Evolutionary conservation across 495 filamentous ascomycete species (phyloP).

Genomic region (Neurospora tetraspora): DNA sequence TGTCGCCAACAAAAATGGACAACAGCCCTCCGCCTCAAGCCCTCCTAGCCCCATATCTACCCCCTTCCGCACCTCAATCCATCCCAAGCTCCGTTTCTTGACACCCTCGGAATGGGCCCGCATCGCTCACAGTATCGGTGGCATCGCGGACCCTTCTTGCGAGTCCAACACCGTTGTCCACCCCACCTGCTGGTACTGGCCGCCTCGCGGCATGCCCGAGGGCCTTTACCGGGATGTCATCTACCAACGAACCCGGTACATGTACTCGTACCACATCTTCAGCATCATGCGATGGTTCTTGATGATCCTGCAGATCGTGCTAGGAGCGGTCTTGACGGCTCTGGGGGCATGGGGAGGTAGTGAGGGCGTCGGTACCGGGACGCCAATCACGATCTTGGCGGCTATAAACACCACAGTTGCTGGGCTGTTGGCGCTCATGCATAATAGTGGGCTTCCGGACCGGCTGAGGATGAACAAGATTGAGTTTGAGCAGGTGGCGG

Average conservation of each 20-base stretch:
- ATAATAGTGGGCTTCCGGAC: conserved; percentile 42
- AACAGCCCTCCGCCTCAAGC: not conserved
- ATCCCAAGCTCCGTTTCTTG: conserved; percentile 20
- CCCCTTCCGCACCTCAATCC: not conserved
- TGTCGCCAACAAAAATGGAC: not conserved
- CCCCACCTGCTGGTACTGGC: conserved; percentile 32
- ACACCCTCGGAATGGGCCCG: conserved; percentile 34
- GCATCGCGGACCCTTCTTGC: conserved; percentile 25
- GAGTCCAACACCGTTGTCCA: conserved; percentile 33
- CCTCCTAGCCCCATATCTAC: not conserved
- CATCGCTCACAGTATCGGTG: conserved; percentile 34
- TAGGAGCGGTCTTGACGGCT: conserved; percentile 35
- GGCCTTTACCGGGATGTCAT: conserved; percentile 36
- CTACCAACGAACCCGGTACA: conserved; percentile 30
- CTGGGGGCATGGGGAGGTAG: conserved; percentile 25
- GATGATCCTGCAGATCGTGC: conserved; percentile 33
- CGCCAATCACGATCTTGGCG: conserved; percentile 34
- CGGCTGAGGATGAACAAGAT: conserved; percentile 35
- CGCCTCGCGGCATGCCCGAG: conserved; percentile 33
- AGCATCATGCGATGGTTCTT: conserved; percentile 28
- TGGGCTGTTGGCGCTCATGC: conserved; percentile 38
- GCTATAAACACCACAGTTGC: conserved; percentile 39
- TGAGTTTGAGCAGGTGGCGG: conserved; percentile 36
- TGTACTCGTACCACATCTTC: conserved; percentile 22
- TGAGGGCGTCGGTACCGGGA: conserved; percentile 15